Evolutionary conservation across 192 early-diverging fungal genomes (phyloP), one percentile per base, ranked within the genome.

Genomic region (Globomyces pollinis-pini): DNA sequence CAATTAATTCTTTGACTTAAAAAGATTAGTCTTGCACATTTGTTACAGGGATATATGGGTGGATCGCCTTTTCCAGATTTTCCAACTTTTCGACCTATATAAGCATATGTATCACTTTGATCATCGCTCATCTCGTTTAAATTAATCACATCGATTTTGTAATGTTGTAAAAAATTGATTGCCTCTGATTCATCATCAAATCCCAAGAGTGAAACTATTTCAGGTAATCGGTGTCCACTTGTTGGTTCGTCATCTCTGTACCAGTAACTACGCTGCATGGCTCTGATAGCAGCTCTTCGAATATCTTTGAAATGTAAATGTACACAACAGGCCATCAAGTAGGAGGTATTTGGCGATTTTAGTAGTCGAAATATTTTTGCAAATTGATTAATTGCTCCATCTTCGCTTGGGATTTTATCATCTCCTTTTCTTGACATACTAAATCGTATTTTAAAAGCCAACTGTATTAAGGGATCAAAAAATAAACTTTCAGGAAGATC

Each of bases 301-400:
- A 96, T 77, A 34, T 74, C 73, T 0, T 69, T 68, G 64, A 96
- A 91, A 31, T 86, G 80, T 29, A 78, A 64, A 64, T 96, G 86
- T 38, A 87, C 56, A 21, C 91, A 61, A 43, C 91, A 93, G 0
- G 87, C 88, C 62, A 92, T 71, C 34, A 94, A 61, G 36, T 86
- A 86, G 1, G 90, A 79, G 1, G 85, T 86, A 1, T 58, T 50
- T 0, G 65, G 60, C 18, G 79, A 71, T 5, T 69, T 78, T 0
- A 93, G 55, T 12, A 76, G 64, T 15, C 84, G 77, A 71, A 96
- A 96, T 47, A 92, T 86, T 31, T 72, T 70, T n/a, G 78, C 69
- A 21, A 82, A 85, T 20, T 81, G 75, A 57, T 78, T 86, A 49
- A 85, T 28, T 15, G 61, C 50, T 1, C 77, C 74, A 49, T 59